A percentile compares a stretch with the other conserved stretches of the same genome.
These are phyloP conservation scores for Ophiosphaerella korrae DNA, from an alignment of 2,329 filamentous ascomycete species.

Conservation along the genomic window DNA sequence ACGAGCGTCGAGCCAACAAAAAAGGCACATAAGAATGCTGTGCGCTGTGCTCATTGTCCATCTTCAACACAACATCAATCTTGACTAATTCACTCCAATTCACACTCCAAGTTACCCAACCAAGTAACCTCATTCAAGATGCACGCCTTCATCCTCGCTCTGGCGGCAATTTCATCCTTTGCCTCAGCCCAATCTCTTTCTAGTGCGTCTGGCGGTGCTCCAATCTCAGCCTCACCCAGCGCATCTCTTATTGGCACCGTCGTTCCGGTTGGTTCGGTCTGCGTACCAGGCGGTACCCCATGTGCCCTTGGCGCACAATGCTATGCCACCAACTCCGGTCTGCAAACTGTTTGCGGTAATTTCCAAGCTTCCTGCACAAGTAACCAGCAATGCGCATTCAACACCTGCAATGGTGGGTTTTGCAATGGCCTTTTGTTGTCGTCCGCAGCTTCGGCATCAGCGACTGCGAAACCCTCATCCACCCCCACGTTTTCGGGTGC, in stretches of 20 bases:
- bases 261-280: conserved; percentile 16
- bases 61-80: neutral
- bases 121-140: conserved; percentile 7
- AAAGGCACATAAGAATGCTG: too few species aligned
- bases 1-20: too few species aligned
- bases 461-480: too few species aligned
- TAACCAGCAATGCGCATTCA: conserved; percentile 26
- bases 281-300: conserved; percentile 11
- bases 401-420: conserved; percentile 21
- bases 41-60: neutral
- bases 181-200: conserved; percentile 12
- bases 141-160: conserved; percentile 19
- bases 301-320: conserved; percentile 22
- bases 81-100: neutral
- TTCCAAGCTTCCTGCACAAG: conserved; percentile 24
- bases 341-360: conserved; percentile 20
- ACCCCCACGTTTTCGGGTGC: too few species aligned
- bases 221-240: too few species aligned
- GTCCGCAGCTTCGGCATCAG: conserved; percentile 5
- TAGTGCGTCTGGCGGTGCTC: too few species aligned
- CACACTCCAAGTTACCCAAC: too few species aligned
- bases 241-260: conserved; percentile 7
- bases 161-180: conserved; percentile 16
- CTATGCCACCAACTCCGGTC: conserved; percentile 21
- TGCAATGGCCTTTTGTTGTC: conserved; percentile 21